Conservation (phyloP, 768 basidiomycete genomes). For the Thelephora ganbajun region DNA sequence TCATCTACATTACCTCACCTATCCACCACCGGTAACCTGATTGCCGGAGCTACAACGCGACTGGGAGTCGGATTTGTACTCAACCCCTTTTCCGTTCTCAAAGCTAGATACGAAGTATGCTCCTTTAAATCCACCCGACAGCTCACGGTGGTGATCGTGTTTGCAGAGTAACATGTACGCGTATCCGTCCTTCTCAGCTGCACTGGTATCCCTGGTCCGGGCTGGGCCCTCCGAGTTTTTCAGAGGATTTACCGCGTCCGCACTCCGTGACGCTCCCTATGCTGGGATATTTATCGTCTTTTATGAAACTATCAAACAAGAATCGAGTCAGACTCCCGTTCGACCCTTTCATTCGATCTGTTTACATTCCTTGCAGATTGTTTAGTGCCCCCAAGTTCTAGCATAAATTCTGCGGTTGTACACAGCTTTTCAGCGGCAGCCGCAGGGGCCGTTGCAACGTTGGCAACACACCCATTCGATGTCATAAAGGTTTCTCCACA, state of each 20-base stretch:
- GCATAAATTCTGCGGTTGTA: conserved; percentile 32
- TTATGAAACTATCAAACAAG: conserved; percentile 77
- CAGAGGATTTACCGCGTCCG: conserved; percentile 76
- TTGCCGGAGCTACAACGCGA: conserved; percentile 76
- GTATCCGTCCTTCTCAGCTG: conserved; percentile 48
- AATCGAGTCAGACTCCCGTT: conserved; percentile 35
- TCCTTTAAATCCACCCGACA: neutral
- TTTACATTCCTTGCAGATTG: conserved; percentile 18
- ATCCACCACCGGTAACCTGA: conserved; percentile 64
- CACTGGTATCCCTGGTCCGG: conserved; percentile 44
- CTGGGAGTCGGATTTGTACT: conserved; percentile 70
- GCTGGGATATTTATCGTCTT: conserved; percentile 81
- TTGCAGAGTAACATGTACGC: conserved; percentile 66
- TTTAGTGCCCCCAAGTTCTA: conserved; percentile 26
- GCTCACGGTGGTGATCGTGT: neutral
- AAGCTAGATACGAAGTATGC: conserved; percentile 81
- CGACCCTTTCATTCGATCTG: neutral
- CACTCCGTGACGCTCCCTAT: conserved; percentile 89
- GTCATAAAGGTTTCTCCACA: conserved; percentile 56
- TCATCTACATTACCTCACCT: conserved; percentile 56
- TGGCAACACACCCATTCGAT: conserved; percentile 86
- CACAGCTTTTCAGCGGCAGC: conserved; percentile 60
- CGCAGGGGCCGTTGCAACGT: conserved; percentile 74
- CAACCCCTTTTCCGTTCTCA: conserved; percentile 85
- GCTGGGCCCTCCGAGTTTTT: conserved; percentile 71